Evolutionary conservation across 108 stramenopile genomes (phyloP).

Genomic region (Aurantiochytrium sp.): DNA sequence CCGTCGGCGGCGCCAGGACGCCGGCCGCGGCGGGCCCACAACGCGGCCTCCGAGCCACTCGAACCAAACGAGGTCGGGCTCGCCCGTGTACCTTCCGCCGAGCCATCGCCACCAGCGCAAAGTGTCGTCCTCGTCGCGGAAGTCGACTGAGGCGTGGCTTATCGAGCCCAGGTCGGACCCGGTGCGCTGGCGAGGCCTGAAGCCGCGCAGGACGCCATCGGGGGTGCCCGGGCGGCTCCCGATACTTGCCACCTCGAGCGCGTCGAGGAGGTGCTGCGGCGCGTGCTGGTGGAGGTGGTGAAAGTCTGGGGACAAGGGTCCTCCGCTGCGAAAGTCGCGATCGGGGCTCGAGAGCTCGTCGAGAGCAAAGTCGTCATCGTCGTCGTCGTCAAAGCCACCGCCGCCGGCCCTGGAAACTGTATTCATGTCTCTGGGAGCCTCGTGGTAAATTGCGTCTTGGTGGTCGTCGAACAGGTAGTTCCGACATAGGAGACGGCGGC

Average conservation of each 20-base stretch:
- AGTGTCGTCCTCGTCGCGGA: neutral
- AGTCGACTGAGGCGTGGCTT: neutral
- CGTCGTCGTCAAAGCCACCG: neutral
- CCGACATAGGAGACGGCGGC: neutral
- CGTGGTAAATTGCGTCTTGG: neutral
- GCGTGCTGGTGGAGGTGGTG: no score
- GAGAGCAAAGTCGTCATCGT: neutral
- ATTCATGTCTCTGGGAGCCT: neutral
- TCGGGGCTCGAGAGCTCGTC: neutral
- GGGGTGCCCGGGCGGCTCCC: neutral
- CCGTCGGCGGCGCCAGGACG: neutral
- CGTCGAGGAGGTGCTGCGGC: neutral
- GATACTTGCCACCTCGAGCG: neutral
- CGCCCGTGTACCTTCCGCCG: neutral
- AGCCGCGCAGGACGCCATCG: no score
- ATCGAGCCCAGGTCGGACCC: neutral
- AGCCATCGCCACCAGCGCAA: neutral
- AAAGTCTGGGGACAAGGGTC: no score
- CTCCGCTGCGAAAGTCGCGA: no score
- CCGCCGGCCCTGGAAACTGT: no score
- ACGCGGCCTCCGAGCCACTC: neutral
- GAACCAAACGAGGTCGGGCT: neutral
- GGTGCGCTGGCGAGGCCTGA: neutral
- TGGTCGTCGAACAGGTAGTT: neutral
- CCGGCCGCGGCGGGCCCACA: neutral